Evolutionary conservation across 108 stramenopile species (phyloP), one percentile per base, ranked within the genome.

Genomic region (Pseudonitzschia multistriata): DNA sequence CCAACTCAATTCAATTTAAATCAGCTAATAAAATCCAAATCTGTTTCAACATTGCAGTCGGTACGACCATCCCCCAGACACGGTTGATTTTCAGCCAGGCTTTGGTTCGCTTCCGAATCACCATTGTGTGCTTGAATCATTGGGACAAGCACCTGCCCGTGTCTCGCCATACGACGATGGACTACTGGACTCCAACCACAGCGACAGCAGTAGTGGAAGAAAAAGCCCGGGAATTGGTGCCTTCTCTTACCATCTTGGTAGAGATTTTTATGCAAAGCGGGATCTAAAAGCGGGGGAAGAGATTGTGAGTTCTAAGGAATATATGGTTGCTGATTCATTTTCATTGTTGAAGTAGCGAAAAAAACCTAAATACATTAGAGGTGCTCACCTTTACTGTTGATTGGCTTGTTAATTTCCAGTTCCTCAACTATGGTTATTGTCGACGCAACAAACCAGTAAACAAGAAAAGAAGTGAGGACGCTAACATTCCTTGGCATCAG

Each of bases 101-200:
- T 74, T 81, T 60, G 81, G 81, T 10, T 53, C 71, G 5, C 55
- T 81, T 36, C 81, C 81, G 17, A 81, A 81, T 63, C 73, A 77
- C 65, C 81, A 81, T 52, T 73, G 72, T 57, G 8, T 72, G 42
- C 33, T 77, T 33, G 11, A 34, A 33, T 49, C 45, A 25, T 40
- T 81, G 3, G 22, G 22, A 52, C n/a, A 59, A 35, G 40, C 36
- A 37, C 70, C 53, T 50, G 57, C 69, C 15, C 11, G 50, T 10
- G 3, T 35, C 3, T 36, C 27, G 10, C 36, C 77, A 17, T 67
- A 50, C 48, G 62, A 71, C 25, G 76, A 77, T 39, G 31, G 62
- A 17, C 42, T 33, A 8, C 66, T 48, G 13, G 11, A 6, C 60
- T n/a, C n/a, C n/a, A n/a, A n/a, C n/a, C n/a, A n/a, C n/a, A 49